Evolutionary conservation across 805 yeast species (phyloP).

Genomic region (Groenewaldozyma salmanticensis): DNA sequence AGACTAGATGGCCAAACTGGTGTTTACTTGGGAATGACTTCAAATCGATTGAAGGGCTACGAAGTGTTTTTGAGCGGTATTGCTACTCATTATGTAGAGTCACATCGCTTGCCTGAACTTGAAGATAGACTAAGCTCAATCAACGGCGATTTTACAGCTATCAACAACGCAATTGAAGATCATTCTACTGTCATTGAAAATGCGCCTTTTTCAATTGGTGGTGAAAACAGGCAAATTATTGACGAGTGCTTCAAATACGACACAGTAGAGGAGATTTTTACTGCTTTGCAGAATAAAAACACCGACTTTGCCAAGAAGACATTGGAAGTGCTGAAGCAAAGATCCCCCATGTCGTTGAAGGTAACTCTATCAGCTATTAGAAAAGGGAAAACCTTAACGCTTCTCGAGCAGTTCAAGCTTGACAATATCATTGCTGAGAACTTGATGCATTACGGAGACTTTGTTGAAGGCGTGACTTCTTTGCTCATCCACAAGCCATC

Average conservation of each 20-base stretch:
- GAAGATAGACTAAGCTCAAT: slow-evolving; percentile 56
- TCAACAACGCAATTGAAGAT: slow-evolving; percentile 70
- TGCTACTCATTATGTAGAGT: slow-evolving; percentile 83
- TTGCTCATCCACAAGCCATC: slow-evolving; percentile 46
- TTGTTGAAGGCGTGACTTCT: slow-evolving; percentile 42
- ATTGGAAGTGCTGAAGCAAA: slow-evolving; percentile 44
- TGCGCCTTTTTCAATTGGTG: slow-evolving; percentile 46
- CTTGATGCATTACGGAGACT: slow-evolving; percentile 44
- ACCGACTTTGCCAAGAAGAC: slow-evolving; percentile 58
- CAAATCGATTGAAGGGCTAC: slow-evolving; percentile 63
- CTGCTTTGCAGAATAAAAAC: slow-evolving; percentile 43
- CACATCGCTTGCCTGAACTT: slow-evolving; percentile 52
- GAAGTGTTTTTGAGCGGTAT: slow-evolving; percentile 79
- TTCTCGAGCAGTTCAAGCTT: slow-evolving; percentile 55
- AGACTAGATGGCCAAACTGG: slow-evolving; percentile 77
- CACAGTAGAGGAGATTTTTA: slow-evolving; percentile 44
- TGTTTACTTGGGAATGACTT: slow-evolving; percentile 77
- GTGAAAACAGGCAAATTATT: slow-evolving; percentile 51
- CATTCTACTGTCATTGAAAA: slow-evolving; percentile 60
- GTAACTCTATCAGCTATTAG: slow-evolving; percentile 62
- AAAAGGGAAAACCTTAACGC: slow-evolving; percentile 46
- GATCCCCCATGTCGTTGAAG: slow-evolving; percentile 73
- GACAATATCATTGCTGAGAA: slow-evolving; percentile 74
- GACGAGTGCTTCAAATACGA: slow-evolving; percentile 54
- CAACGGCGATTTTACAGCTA: slow-evolving; percentile 40